Percentiles rank a stretch among this genome's conserved stretches.
Evolutionary conservation across 2,329 filamentous ascomycete genomes (phyloP).

Genomic region (Volutella citrinella): DNA sequence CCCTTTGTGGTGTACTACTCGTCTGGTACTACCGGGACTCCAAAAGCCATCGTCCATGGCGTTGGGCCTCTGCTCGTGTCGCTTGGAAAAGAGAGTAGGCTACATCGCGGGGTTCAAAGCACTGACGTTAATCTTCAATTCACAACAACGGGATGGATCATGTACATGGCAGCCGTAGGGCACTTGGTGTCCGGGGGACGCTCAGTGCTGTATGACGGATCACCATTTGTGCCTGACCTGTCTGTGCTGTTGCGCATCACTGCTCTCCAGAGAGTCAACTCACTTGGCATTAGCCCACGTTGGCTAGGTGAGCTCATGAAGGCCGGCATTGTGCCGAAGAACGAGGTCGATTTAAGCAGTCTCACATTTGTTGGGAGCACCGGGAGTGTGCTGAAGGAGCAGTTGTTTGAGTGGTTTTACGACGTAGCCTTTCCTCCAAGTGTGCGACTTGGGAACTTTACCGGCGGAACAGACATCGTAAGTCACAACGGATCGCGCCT

Average conservation of each 20-base stretch:
- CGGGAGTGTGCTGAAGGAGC: constrained; percentile 77
- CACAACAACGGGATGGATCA: constrained; percentile 81
- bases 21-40: constrained; percentile 77
- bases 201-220: constrained; percentile 77
- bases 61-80: constrained; percentile 61
- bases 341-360: constrained; percentile 59
- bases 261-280: constrained; percentile 63
- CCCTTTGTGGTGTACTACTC: constrained; percentile 78
- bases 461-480: constrained; percentile 75
- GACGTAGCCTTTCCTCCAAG: constrained; percentile 65
- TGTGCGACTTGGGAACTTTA: constrained; percentile 70
- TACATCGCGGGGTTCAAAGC: constrained; percentile 43
- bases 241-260: constrained; percentile 61
- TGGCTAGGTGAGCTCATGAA: constrained; percentile 74
- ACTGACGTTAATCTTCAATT: constrained; percentile 50
- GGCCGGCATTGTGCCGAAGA: constrained; percentile 57
- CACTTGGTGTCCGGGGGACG: constrained; percentile 59
- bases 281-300: constrained; percentile 71
- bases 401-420: constrained; percentile 77
- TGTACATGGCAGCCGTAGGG: constrained; percentile 67
- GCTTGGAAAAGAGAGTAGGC: constrained; percentile 54
- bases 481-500: too few species aligned
- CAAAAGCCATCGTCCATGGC: constrained; percentile 83
- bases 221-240: constrained; percentile 70
- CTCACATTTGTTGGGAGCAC: constrained; percentile 66